Base-by-base conservation (phyloP, 495 filamentous ascomycete genomes). In the Chlorociboria aeruginascens region DNA sequence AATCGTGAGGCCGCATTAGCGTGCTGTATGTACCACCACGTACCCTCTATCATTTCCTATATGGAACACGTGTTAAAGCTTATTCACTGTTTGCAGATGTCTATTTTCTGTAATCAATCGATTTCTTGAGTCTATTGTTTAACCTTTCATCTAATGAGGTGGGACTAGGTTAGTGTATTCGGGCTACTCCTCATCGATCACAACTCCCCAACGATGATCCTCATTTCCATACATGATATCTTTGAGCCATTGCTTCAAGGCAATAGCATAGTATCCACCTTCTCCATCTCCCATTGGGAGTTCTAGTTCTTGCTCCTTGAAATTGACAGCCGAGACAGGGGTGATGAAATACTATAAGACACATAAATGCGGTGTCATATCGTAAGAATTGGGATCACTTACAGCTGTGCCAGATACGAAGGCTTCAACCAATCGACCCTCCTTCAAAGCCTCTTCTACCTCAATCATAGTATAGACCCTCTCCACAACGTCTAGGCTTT, bases 171-270 rank as follows among this genome's bases (percentile, higher is more conserved):
- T 35, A 7, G 25, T 35, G 11, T 25, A 16, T 29, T 52, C 30
- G 37, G 17, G 32, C 20, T 52, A 54, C 10, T 72, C 60, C 56
- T 84, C 77, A 36, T 82, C 70, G 43, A 94, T 74, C 14, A 86
- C 72, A 52, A 87, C 72, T 25, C 77, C 78, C 89, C 89, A 94
- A 43, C 81, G 76, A 58, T 93, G 84, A 45, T 78, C 62, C 58
- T 78, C 82, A 56, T 78, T 81, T 42, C 89, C 89, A 62, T 79
- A 95, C 83, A 89, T 93, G 62, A 95, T 89, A 40, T 81, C 78
- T 58, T 66, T 66, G 46, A 95, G 67, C 85, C 85, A 92, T 3
- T 66, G 63, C 73, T 89, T 94, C 61, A 94, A 62, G 57, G 73
- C 64, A 33, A 68, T 61, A 6, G 85, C 80, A 63, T 87, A 86